These are phyloP conservation scores for Vinca minor DNA, from an alignment of 257 asterid species.

Conservation along the genomic window DNA sequence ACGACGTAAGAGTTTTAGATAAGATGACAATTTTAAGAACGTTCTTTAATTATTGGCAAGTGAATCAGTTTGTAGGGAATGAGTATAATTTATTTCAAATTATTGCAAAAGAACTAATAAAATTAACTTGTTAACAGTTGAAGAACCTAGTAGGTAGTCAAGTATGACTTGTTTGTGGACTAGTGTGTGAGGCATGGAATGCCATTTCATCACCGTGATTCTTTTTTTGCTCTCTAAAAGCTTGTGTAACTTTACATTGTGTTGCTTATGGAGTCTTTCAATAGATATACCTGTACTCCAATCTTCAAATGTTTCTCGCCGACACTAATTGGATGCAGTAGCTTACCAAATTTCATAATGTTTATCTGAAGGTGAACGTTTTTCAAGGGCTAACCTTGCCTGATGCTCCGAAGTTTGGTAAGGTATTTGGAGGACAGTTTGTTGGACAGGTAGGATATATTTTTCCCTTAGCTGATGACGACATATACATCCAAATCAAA, in stretches of 20 bases:
- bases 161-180: neutral
- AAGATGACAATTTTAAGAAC: neutral
- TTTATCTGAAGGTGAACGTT: slow-evolving; percentile 52
- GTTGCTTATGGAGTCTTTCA: neutral
- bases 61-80: neutral
- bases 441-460: slow-evolving; percentile 70
- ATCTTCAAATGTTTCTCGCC: neutral
- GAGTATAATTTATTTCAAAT: neutral
- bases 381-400: slow-evolving; percentile 87
- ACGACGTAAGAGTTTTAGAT: neutral
- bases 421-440: slow-evolving; percentile 97
- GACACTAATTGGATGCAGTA: neutral
- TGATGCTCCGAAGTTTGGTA: slow-evolving; percentile 81
- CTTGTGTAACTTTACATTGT: neutral
- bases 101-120: neutral
- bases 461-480: slow-evolving; percentile 6
- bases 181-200: neutral
- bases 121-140: neutral
- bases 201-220: neutral
- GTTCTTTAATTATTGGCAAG: neutral
- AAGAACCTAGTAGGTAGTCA: neutral
- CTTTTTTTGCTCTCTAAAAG: neutral
- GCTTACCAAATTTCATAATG: slow-evolving; percentile 9
- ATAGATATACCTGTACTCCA: neutral
- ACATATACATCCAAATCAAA: neutral